These are phyloP conservation scores for Furcasterigmium furcatum DNA, from an alignment of 2,329 filamentous ascomycete species.

Conservation along the genomic window DNA sequence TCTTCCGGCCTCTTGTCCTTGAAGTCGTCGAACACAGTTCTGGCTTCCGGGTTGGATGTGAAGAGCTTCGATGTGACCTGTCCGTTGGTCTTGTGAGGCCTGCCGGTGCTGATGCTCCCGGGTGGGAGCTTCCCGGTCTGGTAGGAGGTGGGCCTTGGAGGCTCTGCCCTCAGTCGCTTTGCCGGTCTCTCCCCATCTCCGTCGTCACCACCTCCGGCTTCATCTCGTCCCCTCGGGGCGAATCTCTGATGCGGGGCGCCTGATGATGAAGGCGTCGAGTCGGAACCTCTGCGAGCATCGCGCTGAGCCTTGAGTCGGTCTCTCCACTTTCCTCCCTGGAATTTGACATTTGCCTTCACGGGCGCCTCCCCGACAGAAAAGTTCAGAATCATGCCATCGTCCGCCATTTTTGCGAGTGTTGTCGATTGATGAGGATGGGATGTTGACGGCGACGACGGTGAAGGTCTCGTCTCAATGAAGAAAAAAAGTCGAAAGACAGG, in stretches of 20 bases:
- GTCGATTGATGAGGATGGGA: too few relatives aligned
- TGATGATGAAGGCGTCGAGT: slow-evolving; percentile 23
- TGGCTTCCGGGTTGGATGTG: slow-evolving; percentile 78
- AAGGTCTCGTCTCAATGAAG: too few relatives aligned
- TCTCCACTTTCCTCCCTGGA: slow-evolving; percentile 92
- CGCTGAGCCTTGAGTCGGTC: slow-evolving; percentile 82
- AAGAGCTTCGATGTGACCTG: slow-evolving; percentile 89
- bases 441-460: too few relatives aligned
- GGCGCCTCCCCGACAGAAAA: slow-evolving; percentile 74
- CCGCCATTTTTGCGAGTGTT: slow-evolving; percentile 61
- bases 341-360: slow-evolving; percentile 58
- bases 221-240: slow-evolving; percentile 7
- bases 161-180: slow-evolving; percentile 42
- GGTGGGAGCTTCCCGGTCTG: slow-evolving; percentile 31
- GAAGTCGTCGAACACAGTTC: slow-evolving; percentile 54
- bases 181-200: slow-evolving; percentile 27
- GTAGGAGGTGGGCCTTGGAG: slow-evolving; percentile 21
- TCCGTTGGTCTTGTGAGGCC: slow-evolving; percentile 37
- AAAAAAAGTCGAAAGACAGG: too few relatives aligned
- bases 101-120: slow-evolving; percentile 24
- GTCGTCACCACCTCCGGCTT: slow-evolving; percentile 20
- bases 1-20: slow-evolving; percentile 32
- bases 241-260: slow-evolving; percentile 14
- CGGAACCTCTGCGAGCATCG: slow-evolving; percentile 31
- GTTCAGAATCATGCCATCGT: slow-evolving; percentile 93